Base-by-base conservation (phyloP, 2,329 filamentous ascomycete species). In the Emmonsia crescens region DNA sequence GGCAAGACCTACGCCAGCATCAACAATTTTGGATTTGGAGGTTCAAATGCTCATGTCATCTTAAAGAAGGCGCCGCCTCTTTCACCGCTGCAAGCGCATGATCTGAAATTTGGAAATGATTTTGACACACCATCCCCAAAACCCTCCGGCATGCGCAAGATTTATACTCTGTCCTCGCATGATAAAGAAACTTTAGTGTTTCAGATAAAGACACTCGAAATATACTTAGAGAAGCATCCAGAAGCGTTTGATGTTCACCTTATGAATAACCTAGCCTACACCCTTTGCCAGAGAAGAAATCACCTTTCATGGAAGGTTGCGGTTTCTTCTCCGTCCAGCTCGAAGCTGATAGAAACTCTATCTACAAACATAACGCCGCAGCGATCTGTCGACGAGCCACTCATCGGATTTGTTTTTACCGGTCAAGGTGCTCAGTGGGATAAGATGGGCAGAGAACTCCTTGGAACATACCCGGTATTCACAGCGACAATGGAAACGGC, bases 11-110 rank as follows among this genome's bases (percentile, higher is more conserved):
- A 21, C 55, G 66, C 66, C 5, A 64, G 63, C 5, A 60, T 77
- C n/a, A 76, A 74, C 59, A 72, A 67, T 8, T 77, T 77, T 59
- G 75, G 75, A 8, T 73, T 70, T 57, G 73, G 72, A 5, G 73
- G 73, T 0, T 66, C 72, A 1, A 74, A 74, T 60, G 67, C 72
- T 0, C 72, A 74, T 57, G 66, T 68, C 36, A 67, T 75, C 5
- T 51, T 75, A 33, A 72, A 75, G 48, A 68, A 72, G 33, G 69
- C 65, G 16, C 48, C 48, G 16, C 24, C 21, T 12, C 21, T 29
- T n/a, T n/a, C n/a, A n/a, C n/a, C n/a, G n/a, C n/a, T n/a, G n/a
- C n/a, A n/a, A n/a, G n/a, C n/a, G n/a, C n/a, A n/a, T n/a, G n/a
- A 21, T 31, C 48, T 1, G 21, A 52, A 52, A 9, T 52, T 5